Percentiles rank a stretch among this genome's conserved stretches.
Evolutionary conservation across 2,329 filamentous ascomycete species (phyloP).

Genomic region (Botrytis cinerea): DNA sequence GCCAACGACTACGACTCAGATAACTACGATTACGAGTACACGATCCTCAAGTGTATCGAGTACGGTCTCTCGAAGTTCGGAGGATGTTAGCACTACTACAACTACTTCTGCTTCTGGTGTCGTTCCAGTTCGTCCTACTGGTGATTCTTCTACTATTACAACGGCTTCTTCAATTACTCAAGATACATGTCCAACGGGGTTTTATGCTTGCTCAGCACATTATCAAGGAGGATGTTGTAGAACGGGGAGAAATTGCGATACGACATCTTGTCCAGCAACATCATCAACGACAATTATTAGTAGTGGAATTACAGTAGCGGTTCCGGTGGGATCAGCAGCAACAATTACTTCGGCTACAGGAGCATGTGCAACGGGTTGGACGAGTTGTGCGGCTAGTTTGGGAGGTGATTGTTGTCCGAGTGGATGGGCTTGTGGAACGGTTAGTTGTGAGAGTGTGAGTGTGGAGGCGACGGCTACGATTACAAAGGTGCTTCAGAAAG

Average conservation of each 20-base stretch:
- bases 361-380: conserved; percentile 80
- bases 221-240: conserved; percentile 85
- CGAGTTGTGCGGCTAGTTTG: conserved; percentile 62
- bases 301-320: conserved; percentile 69
- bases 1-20: conserved; percentile 23
- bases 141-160: conserved; percentile 44
- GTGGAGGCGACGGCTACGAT: conserved; percentile 58
- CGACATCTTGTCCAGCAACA: conserved; percentile 71
- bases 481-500: conserved; percentile 44
- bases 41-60: conserved; percentile 7
- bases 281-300: conserved; percentile 65
- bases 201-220: conserved; percentile 84
- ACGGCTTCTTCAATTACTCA: conserved; percentile 28
- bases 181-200: conserved; percentile 75
- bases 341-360: conserved; percentile 43
- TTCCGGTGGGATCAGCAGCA: conserved; percentile 54
- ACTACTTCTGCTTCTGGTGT: conserved; percentile 46
- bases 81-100: conserved; percentile 35
- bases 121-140: conserved; percentile 52
- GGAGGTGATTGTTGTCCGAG: conserved; percentile 82
- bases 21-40: conserved; percentile 40
- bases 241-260: conserved; percentile 81
- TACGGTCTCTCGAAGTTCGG: conserved; percentile 40
- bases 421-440: conserved; percentile 71
- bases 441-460: conserved; percentile 65